A percentile compares a stretch with the other conserved stretches of the same genome.
These are phyloP conservation scores for Murraya paniculata DNA, from an alignment of 345 rosid species.

Conservation along the genomic window DNA sequence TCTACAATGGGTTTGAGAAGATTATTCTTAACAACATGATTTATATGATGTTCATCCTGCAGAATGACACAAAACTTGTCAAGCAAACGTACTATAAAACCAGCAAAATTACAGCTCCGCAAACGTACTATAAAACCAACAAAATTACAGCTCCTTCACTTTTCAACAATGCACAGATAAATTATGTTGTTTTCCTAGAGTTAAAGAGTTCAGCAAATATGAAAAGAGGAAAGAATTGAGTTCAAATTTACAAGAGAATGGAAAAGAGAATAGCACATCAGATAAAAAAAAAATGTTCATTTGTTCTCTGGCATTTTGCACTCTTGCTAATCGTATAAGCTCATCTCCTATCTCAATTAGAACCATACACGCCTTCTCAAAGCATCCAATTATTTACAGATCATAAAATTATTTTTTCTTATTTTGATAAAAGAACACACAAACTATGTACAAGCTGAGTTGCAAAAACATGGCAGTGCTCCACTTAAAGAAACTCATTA, in stretches of 20 bases:
- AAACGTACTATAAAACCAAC: slow-evolving; percentile 6
- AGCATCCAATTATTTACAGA: neutral
- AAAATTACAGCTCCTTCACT: neutral
- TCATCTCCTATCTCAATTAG: neutral
- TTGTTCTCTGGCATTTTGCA: neutral
- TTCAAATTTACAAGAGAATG: neutral
- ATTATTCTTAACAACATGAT: slow-evolving; percentile 79
- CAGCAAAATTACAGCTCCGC: neutral
- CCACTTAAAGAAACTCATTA: neutral
- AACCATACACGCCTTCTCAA: neutral
- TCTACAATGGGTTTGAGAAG: slow-evolving; percentile 80
- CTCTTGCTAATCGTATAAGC: neutral
- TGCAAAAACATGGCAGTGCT: neutral
- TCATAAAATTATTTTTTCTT: neutral
- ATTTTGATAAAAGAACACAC: neutral
- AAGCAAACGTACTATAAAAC: slow-evolving; percentile 10
- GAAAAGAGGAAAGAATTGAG: neutral
- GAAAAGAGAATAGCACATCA: too few species aligned
- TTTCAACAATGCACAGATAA: neutral
- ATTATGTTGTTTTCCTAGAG: neutral
- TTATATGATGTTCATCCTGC: slow-evolving; percentile 87
- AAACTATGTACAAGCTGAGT: neutral
- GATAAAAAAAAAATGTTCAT: neutral
- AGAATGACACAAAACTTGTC: slow-evolving; percentile 21
- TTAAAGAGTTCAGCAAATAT: neutral